These are phyloP conservation scores for Botryotinia calthae DNA, from an alignment of 2,329 filamentous ascomycete species.

Conservation along the genomic window DNA sequence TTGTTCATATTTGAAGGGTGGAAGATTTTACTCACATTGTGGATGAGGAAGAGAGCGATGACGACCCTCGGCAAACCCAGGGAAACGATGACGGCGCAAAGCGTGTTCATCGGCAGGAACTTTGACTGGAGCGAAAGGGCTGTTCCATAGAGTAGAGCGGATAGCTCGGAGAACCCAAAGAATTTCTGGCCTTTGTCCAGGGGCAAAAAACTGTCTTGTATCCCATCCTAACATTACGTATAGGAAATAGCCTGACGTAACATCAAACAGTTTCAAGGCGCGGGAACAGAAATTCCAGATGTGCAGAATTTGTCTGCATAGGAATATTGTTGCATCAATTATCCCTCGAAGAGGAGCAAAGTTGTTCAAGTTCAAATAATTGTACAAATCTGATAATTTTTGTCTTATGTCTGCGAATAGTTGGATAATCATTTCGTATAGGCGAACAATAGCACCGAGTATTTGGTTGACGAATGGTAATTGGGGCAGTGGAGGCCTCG, in stretches of 20 bases:
- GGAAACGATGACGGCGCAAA: background rate
- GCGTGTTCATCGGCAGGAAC: background rate
- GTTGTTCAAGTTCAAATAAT: background rate
- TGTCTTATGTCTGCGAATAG: background rate
- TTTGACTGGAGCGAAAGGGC: background rate
- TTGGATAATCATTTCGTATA: background rate
- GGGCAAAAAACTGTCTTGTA: background rate
- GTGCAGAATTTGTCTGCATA: background rate
- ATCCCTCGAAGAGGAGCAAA: background rate
- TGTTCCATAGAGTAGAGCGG: background rate
- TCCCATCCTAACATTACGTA: background rate
- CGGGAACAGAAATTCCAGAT: fast-evolving
- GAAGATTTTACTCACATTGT: background rate
- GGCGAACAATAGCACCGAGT: background rate
- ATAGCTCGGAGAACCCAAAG: background rate
- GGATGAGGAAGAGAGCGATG: constrained; percentile 1
- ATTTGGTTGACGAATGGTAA: background rate
- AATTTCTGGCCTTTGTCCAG: background rate
- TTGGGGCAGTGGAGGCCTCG: background rate
- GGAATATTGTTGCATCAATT: background rate
- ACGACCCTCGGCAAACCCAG: background rate
- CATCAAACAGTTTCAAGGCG: fast-evolving
- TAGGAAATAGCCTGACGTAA: background rate
- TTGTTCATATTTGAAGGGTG: background rate
- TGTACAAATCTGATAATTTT: background rate